Evolutionary conservation across 305 asterid species (phyloP), one percentile per base, ranked within the genome.

Genomic region (Fraxinus latifolia): DNA sequence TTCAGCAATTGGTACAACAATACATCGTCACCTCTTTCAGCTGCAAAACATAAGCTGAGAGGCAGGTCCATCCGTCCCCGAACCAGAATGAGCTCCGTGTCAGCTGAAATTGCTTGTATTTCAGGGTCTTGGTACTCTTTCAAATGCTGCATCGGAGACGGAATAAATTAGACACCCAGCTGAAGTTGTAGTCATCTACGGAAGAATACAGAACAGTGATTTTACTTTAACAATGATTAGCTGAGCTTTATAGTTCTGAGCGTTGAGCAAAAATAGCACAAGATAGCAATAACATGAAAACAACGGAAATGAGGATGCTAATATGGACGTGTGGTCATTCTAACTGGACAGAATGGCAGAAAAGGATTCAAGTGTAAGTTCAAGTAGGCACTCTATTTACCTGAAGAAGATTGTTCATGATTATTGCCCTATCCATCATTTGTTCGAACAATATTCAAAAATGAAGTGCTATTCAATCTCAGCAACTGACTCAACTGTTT

Each of bases 31-130:
- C 93, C 94, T 83, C 97, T 88, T 58, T 67, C 88, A 53, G 94
- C 97, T 60, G 97, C 97, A 85, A 94, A 94, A 88, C 92, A 89
- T 85, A 94, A 89, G 89, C 91, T 91, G 42, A 93, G 93, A 82
- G 97, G 97, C 88, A 93, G 78, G 70, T 90, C 95, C 92, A 90
- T 88, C 76, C 88, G 88, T 79, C 98, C 98, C 5, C 86, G 91
- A 80, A 94, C 89, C 82, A 94, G 88, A 92, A 90, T 87, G 74
- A 90, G 89, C 79, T 94, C 95, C 1, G 91, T 91, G 77, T 90
- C 90, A 17, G 67, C 72, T 83, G 88, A 85, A 25, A 93, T 87
- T 29, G 87, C 87, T 27, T 87, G 91, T 84, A 89, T 89, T 83
- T 86, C 74, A 0, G 93, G 92, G 37, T 90, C 94, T 50, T 73